Conservation (phyloP, 805 yeast genomes). For the Starmerella gropengiesseri region DNA sequence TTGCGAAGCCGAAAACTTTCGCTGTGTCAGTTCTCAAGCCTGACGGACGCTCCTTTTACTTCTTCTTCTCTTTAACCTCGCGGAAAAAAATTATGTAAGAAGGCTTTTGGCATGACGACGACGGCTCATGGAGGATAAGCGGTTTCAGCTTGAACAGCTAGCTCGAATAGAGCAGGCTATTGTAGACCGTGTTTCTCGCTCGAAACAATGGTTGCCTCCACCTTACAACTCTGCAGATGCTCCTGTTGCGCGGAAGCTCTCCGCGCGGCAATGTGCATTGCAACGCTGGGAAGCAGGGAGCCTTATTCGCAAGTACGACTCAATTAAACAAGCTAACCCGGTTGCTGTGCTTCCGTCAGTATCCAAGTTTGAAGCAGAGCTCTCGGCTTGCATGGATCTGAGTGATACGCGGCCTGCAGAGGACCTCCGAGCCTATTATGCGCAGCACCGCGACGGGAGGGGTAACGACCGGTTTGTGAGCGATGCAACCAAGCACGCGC, state of each 20-base stretch:
- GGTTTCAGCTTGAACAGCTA: conserved; percentile 38
- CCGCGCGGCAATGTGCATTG: conserved; percentile 15
- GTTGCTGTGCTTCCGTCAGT: neutral
- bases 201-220: conserved; percentile 16
- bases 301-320: conserved; percentile 3
- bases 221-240: neutral
- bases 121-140: conserved; percentile 24
- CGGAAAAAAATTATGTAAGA: conserved; percentile 5
- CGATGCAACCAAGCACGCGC: conserved; percentile 38
- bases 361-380: conserved; percentile 8
- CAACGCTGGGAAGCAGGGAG: conserved; percentile 15
- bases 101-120: no score
- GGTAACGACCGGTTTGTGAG: conserved; percentile 36
- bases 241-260: conserved; percentile 2
- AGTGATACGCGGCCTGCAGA: conserved; percentile 9
- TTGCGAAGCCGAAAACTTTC: no score
- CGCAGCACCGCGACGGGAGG: neutral
- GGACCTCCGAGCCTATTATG: neutral
- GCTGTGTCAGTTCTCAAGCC: neutral
- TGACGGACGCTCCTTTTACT: neutral
- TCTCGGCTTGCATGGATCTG: conserved; percentile 4
- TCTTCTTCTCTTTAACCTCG: neutral
- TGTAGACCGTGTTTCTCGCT: conserved; percentile 40
- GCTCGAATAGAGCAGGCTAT: conserved; percentile 64
- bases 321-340: neutral